Base-by-base conservation (phyloP, 441 rosid species). In the Euphorbia schlechtendalii region DNA sequence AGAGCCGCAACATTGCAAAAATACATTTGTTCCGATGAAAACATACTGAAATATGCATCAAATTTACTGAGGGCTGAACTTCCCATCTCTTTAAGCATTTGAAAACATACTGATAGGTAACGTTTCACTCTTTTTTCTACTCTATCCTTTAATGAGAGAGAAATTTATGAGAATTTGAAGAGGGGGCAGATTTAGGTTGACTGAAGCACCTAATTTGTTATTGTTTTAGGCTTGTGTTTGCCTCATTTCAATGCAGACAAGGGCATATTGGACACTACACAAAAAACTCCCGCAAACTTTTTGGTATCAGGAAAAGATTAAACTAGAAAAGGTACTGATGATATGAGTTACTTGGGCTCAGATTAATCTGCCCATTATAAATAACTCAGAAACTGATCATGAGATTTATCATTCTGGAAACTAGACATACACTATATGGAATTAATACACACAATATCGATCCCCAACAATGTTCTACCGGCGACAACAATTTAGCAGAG, bases 31-130 rank as follows among this genome's bases (percentile, higher is more conserved):
- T 90, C 92, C 40, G 77, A 80, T 40, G 83, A 86, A 54, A 96
- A 86, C 65, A 86, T 93, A 52, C 73, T 88, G 80, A 84, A 81
- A 68, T 68, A 83, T 77, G 96, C 89, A 61, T 80, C 81, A 3
- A 85, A 83, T 75, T 78, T 93, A 75, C 82, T 93, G 53, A 86
- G 81, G 80, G 93, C 90, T 45, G 99, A 93, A 77, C 89, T 90
- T 81, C 99, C 99, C 61, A 62, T 83, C 74, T 87, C 99, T 34
- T 61, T 88, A 71, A 80, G 97, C n/a, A n/a, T n/a, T n/a, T n/a
- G n/a, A n/a, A n/a, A n/a, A n/a, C n/a, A n/a, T n/a, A 78, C 71
- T 93, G 67, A 86, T 93, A 68, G 99, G 99, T 93, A 68, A 56
- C 64, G 25, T 52, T 73, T 72, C 43, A 14, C 57, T 11, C 59